Percentiles rank a stretch among this genome's conserved stretches.
Evolutionary conservation across 2,329 filamentous ascomycete species (phyloP).

Genomic region (Fusarium floridanum): DNA sequence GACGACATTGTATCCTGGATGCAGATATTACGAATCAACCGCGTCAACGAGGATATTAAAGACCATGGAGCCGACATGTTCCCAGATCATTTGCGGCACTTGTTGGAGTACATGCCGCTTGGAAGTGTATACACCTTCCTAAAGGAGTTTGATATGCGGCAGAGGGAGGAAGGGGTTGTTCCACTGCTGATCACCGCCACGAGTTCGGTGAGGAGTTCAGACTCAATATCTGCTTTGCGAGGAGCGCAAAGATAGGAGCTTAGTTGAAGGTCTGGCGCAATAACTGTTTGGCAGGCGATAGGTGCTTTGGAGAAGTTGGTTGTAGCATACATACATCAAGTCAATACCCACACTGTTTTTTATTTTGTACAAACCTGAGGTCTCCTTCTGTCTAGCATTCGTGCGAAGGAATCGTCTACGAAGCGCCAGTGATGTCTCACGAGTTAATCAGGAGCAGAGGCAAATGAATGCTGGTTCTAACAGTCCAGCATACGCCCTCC

Average conservation of each 20-base stretch:
- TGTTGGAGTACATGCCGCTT: slow-evolving; percentile 40
- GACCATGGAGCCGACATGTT: slow-evolving; percentile 42
- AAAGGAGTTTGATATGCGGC: slow-evolving; percentile 39
- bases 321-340: neutral
- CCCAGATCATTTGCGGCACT: slow-evolving; percentile 30
- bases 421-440: neutral
- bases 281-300: neutral
- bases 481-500: neutral
- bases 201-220: slow-evolving; percentile 39
- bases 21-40: slow-evolving; percentile 42
- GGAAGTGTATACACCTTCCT: slow-evolving; percentile 41
- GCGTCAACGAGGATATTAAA: slow-evolving; percentile 42
- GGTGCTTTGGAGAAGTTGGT: neutral
- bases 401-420: neutral
- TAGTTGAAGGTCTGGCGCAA: neutral
- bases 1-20: slow-evolving; percentile 44
- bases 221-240: slow-evolving; percentile 30
- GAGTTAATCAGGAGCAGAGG: neutral
- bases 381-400: neutral
- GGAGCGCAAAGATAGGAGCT: neutral
- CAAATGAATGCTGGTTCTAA: neutral
- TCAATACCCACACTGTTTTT: neutral
- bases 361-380: neutral
- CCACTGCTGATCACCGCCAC: slow-evolving; percentile 23
- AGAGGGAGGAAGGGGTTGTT: slow-evolving; percentile 21